These are phyloP conservation scores for Lactifluus hygrophoroides DNA, from an alignment of 768 basidiomycete species.

Conservation along the genomic window DNA sequence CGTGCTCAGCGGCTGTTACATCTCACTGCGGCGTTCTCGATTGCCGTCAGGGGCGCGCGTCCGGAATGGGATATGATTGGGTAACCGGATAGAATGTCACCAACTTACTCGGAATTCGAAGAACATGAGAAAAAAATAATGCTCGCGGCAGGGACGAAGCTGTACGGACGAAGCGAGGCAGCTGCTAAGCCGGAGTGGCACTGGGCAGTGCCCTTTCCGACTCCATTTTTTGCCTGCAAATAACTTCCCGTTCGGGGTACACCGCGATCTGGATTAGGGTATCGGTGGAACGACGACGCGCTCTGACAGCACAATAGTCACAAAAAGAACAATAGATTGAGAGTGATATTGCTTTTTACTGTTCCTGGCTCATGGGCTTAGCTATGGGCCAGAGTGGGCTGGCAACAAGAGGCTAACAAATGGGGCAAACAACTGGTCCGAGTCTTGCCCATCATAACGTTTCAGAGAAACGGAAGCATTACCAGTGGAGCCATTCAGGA, in stretches of 20 bases:
- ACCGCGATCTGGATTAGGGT: too few species aligned
- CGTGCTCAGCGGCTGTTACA: not conserved
- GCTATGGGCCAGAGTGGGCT: not conserved
- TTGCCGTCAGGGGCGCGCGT: not conserved
- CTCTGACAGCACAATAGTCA: not conserved
- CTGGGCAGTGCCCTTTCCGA: too few species aligned
- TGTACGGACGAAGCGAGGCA: not conserved
- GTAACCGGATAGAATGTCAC: too few species aligned
- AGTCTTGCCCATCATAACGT: too few species aligned
- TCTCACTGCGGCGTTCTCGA: not conserved
- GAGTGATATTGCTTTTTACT: not conserved
- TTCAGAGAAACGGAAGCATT: too few species aligned
- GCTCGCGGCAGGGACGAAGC: too few species aligned
- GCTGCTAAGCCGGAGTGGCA: too few species aligned
- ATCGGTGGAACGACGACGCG: not conserved
- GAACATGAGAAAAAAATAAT: not conserved
- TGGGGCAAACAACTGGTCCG: too few species aligned
- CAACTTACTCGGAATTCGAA: not conserved
- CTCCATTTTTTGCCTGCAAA: too few species aligned
- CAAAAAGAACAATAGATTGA: not conserved
- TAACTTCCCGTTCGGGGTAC: not conserved
- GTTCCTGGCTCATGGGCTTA: not conserved
- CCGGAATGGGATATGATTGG: not conserved
- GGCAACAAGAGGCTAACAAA: too few species aligned
- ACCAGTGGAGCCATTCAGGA: too few species aligned